Conservation (phyloP, 1,284 basidiomycete genomes). For the Anthracocystis walkeri region DNA sequence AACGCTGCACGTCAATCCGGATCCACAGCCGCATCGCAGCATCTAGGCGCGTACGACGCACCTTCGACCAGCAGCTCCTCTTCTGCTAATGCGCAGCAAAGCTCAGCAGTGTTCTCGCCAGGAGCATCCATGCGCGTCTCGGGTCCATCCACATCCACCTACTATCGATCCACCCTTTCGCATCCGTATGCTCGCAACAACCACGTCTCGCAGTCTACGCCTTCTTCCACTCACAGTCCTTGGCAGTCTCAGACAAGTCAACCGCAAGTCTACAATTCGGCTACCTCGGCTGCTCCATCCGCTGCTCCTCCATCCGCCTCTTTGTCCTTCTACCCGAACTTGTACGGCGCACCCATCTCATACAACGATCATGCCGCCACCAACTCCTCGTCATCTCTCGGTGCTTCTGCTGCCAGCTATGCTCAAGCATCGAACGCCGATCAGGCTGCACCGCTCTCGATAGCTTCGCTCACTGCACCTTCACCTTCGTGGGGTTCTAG, state of each 20-base stretch:
- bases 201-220: constrained; percentile 3
- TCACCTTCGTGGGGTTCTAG: constrained; percentile 46
- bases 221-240: constrained; percentile 5
- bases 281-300: constrained; percentile 4
- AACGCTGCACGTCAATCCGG: background rate
- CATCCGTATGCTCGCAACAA: constrained; percentile 33
- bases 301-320: constrained; percentile 8
- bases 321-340: constrained; percentile 27
- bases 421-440: constrained; percentile 1
- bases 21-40: background rate
- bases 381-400: constrained; percentile 1
- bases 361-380: constrained; percentile 21
- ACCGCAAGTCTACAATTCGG: constrained; percentile 15
- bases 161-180: constrained; percentile 24
- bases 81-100: background rate
- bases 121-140: constrained; percentile 7
- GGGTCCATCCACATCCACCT: constrained; percentile 9
- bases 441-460: constrained; percentile 25
- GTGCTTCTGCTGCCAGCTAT: constrained; percentile 9
- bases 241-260: constrained; percentile 23
- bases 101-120: constrained; percentile 6
- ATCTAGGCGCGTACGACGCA: background rate
- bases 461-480: constrained; percentile 36
- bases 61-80: constrained; percentile 4
- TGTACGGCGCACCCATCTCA: constrained; percentile 31